These are phyloP conservation scores for Agaricales sp. DNA, from an alignment of 1,284 basidiomycete genomes.

Conservation along the genomic window DNA sequence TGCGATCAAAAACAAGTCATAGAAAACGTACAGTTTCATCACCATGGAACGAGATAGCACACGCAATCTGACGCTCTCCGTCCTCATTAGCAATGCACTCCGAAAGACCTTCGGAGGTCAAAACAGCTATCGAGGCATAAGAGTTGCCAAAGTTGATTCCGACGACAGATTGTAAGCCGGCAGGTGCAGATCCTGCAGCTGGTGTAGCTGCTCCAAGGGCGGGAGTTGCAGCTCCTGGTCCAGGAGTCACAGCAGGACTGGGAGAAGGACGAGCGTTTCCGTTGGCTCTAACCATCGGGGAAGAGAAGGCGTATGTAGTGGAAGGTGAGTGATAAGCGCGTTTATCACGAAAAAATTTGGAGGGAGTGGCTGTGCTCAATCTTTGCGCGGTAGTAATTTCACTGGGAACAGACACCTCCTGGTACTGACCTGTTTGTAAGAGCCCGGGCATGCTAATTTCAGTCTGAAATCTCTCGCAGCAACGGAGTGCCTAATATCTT, in stretches of 20 bases:
- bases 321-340: neutral
- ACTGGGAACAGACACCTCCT: too few species aligned
- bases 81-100: constrained; percentile 98
- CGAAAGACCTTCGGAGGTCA: constrained; percentile 85
- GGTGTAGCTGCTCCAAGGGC: neutral
- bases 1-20: too few species aligned
- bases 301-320: neutral
- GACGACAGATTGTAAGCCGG: constrained; percentile 50
- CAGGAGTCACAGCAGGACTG: neutral
- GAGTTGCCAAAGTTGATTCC: constrained; percentile 98
- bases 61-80: constrained; percentile 96
- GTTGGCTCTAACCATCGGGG: neutral
- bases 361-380: neutral
- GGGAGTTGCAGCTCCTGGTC: neutral
- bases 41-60: constrained; percentile 86
- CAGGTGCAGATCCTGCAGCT: neutral
- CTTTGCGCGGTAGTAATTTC: too few species aligned
- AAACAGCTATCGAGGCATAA: constrained; percentile 90
- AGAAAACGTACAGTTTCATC: constrained; percentile 70
- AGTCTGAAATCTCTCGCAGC: too few species aligned
- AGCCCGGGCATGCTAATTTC: too few species aligned
- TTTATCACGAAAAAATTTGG: neutral
- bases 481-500: too few species aligned
- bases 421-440: too few species aligned
- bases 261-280: neutral